phyloP scores from a whole-genome alignment of 2,329 filamentous ascomycete genomes.

The Neonectria coccinea region DNA sequence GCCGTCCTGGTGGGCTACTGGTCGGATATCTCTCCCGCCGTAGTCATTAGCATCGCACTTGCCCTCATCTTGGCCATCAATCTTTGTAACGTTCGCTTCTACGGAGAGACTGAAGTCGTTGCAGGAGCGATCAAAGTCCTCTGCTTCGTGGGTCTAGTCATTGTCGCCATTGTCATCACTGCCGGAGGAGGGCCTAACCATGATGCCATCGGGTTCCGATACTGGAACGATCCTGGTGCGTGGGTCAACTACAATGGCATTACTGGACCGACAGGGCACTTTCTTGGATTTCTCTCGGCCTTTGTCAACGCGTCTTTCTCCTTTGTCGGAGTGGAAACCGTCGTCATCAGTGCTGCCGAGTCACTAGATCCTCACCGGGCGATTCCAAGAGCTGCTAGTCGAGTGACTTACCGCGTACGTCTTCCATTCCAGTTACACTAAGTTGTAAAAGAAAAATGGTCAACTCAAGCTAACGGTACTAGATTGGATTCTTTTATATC shows the following conservation, averaged over 20 bases:
- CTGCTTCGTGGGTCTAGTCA: conserved; percentile 68
- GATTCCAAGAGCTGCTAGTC: conserved; percentile 70
- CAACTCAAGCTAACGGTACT: not conserved
- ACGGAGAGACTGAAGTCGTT: conserved; percentile 72
- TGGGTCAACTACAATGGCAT: conserved; percentile 62
- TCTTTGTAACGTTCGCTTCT: conserved; percentile 67
- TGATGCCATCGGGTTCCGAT: conserved; percentile 57
- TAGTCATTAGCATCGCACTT: conserved; percentile 64
- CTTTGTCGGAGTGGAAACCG: conserved; percentile 56
- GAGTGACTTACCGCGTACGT: conserved; percentile 65
- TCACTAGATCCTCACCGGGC: conserved; percentile 70
- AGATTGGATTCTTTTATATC: conserved; percentile 70
- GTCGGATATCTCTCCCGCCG: conserved; percentile 40
- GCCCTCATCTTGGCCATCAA: conserved; percentile 66
- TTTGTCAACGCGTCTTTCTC: conserved; percentile 68
- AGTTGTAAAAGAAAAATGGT: no score
- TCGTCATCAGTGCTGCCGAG: conserved; percentile 71
- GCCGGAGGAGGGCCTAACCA: conserved; percentile 66
- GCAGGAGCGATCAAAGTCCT: conserved; percentile 71
- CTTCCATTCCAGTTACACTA: not conserved
- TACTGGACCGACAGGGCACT: conserved; percentile 59
- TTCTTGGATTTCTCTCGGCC: conserved; percentile 67
- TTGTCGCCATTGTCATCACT: conserved; percentile 67
- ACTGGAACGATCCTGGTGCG: conserved; percentile 56
- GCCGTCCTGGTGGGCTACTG: conserved; percentile 41